These are phyloP conservation scores for Trichoderma parareesei DNA, from an alignment of 495 filamentous ascomycete species.

Conservation along the genomic window DNA sequence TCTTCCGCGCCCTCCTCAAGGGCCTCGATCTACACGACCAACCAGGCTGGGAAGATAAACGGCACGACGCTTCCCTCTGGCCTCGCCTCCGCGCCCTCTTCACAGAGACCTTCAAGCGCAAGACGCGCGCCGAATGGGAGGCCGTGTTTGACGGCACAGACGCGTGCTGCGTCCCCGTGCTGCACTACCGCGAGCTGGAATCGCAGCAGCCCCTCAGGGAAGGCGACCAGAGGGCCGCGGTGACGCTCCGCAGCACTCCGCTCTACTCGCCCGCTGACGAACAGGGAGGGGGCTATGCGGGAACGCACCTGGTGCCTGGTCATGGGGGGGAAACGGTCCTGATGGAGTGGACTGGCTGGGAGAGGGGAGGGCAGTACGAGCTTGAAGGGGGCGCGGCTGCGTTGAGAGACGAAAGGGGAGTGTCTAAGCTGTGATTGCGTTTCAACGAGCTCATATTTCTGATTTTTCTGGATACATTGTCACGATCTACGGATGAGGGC, in stretches of 20 bases:
- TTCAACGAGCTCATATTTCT: background rate
- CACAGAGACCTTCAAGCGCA: constrained; percentile 56
- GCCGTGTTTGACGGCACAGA: constrained; percentile 76
- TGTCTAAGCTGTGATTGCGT: constrained; percentile 39
- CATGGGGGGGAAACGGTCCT: constrained; percentile 64
- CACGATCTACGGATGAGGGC: no score
- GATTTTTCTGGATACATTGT: constrained; percentile 1
- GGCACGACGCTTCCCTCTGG: constrained; percentile 57
- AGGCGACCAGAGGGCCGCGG: constrained; percentile 69
- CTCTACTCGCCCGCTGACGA: constrained; percentile 44
- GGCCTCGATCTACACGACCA: constrained; percentile 50
- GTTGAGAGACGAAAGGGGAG: constrained; percentile 27
- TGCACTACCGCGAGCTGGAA: constrained; percentile 66
- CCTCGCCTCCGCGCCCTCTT: constrained; percentile 52
- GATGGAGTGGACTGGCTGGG: constrained; percentile 72
- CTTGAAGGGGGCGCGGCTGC: constrained; percentile 53
- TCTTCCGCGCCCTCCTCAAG: constrained; percentile 60
- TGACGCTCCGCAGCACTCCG: constrained; percentile 61
- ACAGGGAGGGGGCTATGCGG: constrained; percentile 55
- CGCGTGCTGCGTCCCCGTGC: constrained; percentile 83
- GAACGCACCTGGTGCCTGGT: constrained; percentile 52
- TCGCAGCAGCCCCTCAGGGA: constrained; percentile 38
- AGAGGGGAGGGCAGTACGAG: constrained; percentile 58
- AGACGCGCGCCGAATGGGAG: constrained; percentile 79
- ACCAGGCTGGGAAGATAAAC: constrained; percentile 41